A percentile compares a stretch with the other conserved stretches of the same genome.
Conservation (phyloP, 352 stramenopile species). For the Pythium guiyangense region DNA sequence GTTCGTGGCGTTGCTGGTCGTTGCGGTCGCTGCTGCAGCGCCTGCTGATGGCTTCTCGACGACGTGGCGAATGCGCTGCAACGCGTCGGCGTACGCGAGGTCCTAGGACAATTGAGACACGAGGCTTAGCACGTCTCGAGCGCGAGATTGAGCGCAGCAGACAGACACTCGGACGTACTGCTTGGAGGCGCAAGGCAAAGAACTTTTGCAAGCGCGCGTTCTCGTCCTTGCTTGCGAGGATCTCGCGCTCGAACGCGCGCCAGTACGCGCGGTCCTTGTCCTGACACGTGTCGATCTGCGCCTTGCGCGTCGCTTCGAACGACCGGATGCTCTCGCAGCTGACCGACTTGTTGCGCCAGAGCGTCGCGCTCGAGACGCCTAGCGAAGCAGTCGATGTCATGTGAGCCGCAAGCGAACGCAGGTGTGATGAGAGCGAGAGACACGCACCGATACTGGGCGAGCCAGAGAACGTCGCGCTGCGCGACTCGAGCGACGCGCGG, state of each 20-base stretch:
- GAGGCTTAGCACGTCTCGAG: too few species aligned
- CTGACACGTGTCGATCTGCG: conserved; percentile 73
- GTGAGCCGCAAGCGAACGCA: neutral
- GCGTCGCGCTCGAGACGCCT: conserved; percentile 26
- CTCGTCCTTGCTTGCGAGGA: conserved; percentile 54
- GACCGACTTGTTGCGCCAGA: conserved; percentile 56
- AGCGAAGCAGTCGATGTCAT: neutral
- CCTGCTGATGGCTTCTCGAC: conserved; percentile 31
- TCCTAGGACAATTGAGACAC: conserved; percentile 23
- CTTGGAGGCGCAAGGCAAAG: conserved; percentile 60
- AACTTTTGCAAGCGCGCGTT: conserved; percentile 65
- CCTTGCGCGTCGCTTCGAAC: conserved; percentile 60
- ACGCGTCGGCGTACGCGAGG: conserved; percentile 69
- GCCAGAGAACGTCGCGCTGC: conserved; percentile 10
- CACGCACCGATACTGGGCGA: conserved; percentile 4
- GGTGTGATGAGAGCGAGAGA: conserved; percentile 1
- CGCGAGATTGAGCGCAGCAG: neutral
- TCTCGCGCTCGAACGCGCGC: conserved; percentile 76
- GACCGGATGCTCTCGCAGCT: conserved; percentile 56
- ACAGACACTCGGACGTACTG: conserved; percentile 22
- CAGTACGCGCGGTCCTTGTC: conserved; percentile 66
- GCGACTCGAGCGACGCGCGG: conserved; percentile 4
- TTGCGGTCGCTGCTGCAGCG: neutral
- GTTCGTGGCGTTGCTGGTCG: neutral
- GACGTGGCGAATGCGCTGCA: conserved; percentile 52